Percentiles rank a stretch among this genome's conserved stretches.
phyloP scores from a whole-genome alignment of 495 filamentous ascomycete genomes.

The Xylaria sp. region DNA sequence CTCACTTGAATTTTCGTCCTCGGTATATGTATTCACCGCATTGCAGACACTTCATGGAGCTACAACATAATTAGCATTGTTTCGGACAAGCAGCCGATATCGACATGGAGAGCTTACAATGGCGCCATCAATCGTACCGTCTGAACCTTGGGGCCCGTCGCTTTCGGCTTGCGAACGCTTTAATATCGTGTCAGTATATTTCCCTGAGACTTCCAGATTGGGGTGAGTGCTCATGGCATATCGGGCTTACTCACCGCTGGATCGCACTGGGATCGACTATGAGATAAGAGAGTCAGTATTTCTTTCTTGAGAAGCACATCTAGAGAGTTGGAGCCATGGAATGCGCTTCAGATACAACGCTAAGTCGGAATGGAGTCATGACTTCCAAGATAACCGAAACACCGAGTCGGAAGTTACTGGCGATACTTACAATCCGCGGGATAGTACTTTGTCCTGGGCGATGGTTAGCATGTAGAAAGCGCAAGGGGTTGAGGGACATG shows the following conservation, averaged over 20 bases:
- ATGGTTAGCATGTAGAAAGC: slow-evolving; percentile 25
- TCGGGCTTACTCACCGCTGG: slow-evolving; percentile 52
- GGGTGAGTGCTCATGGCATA: neutral
- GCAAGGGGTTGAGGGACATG: slow-evolving; percentile 24
- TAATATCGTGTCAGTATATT: neutral
- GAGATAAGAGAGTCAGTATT: slow-evolving; percentile 19
- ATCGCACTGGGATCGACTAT: slow-evolving; percentile 80
- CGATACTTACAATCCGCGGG: slow-evolving; percentile 74
- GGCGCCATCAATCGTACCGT: slow-evolving; percentile 97
- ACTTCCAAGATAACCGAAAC: neutral
- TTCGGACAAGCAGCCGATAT: neutral
- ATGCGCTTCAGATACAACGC: neutral
- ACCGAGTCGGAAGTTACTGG: neutral
- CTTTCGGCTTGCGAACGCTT: slow-evolving; percentile 65
- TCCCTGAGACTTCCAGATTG: neutral
- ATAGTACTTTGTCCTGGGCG: slow-evolving; percentile 69
- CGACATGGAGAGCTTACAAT: slow-evolving; percentile 53
- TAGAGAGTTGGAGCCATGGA: neutral
- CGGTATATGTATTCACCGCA: slow-evolving; percentile 90
- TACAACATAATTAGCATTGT: slow-evolving; percentile 18
- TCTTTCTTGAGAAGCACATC: neutral
- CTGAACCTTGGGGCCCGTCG: slow-evolving; percentile 78
- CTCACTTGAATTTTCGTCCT: slow-evolving; percentile 78
- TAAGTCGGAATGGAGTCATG: neutral
- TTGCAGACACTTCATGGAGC: slow-evolving; percentile 81